Evolutionary conservation across 2,329 filamentous ascomycete genomes (phyloP), one percentile per base, ranked within the genome.

Genomic region (Sporothrix pseudoabietina): DNA sequence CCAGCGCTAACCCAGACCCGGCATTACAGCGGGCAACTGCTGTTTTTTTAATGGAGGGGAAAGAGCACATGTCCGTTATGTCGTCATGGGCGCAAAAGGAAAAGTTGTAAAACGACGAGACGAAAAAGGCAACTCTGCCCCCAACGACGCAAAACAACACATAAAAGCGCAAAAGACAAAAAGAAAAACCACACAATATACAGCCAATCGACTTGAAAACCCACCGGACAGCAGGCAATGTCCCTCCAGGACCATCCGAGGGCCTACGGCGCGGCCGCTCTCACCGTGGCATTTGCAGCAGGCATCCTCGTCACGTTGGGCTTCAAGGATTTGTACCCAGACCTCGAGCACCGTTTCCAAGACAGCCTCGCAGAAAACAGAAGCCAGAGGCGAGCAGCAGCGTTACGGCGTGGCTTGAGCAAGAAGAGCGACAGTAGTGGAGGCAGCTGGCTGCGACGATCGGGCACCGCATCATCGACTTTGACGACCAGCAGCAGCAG

Each of bases 261-360:
- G 79, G 86, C 85, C 75, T 91, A 90, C 79, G 87, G 89, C 81
- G 86, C 87, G 3, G 88, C 90, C 39, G 93, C 91, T 75, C 81
- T 94, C 57, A 85, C 89, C 73, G 83, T 90, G 26, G 92, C 92
- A 78, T 97, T 98, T 78, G 81, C 91, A n/a, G 87, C 92, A 10
- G 94, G 94, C 59, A 86, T 94, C 71, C 83, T 94, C 70, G 81
- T 94, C 72, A 94, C 93, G 0, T 82, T 96, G 2, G 91, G 91
- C 73, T 90, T 93, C 83, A 94, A 94, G 81, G 92, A 95, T 79
- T 81, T 94, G 52, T 94, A 94, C 78, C 90, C 92, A 0, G 91
- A 93, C 77, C 85, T 94, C 65, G 90, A 94, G 80, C 82, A 85
- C 30, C 86, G 88, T 26, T 92, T 89, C 78, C 77, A 81, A 75